Conservation (phyloP, 192 early-diverging fungal genomes). For the Podila minutissima region DNA sequence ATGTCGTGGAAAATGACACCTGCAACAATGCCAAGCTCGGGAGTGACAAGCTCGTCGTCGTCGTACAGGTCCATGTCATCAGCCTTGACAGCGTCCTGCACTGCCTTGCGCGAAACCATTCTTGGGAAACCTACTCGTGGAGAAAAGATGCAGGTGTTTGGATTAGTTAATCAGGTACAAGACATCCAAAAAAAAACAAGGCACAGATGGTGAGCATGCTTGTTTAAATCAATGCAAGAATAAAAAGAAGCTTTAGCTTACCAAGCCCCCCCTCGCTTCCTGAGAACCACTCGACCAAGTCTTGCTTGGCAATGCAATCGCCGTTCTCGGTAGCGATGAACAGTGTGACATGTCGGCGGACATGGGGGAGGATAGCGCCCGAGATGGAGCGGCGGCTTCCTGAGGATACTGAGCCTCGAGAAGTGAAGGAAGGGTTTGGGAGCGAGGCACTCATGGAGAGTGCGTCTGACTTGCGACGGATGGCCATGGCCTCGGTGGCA, state of each 20-base stretch:
- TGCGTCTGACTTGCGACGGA: not conserved
- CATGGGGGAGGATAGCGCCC: conserved; percentile 11
- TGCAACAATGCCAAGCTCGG: conserved; percentile 30
- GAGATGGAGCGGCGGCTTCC: conserved; percentile 30
- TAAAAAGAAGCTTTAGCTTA: conserved; percentile 1
- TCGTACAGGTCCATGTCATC: conserved; percentile 12
- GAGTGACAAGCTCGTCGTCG: conserved; percentile 19
- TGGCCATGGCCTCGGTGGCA: conserved; percentile 6
- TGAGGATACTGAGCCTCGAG: conserved; percentile 29
- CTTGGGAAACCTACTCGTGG: conserved; percentile 36
- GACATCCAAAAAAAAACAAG: not conserved
- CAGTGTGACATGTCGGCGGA: conserved; percentile 44
- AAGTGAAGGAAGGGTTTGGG: conserved; percentile 7
- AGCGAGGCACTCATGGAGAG: conserved; percentile 12
- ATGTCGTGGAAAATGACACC: conserved; percentile 46
- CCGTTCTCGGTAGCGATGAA: conserved; percentile 40
- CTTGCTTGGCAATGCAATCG: conserved; percentile 41
- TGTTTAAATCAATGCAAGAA: not conserved
- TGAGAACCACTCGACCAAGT: conserved; percentile 47
- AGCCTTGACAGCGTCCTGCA: conserved; percentile 34
- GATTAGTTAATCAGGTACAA: not conserved
- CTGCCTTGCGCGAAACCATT: conserved; percentile 30
- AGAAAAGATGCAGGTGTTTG: not conserved
- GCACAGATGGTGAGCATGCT: not conserved
- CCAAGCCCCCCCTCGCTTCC: conserved; percentile 47